Percentiles rank a stretch among this genome's conserved stretches.
Conservation (phyloP, 352 stramenopile species). For the Aphanomyces euteiches region DNA sequence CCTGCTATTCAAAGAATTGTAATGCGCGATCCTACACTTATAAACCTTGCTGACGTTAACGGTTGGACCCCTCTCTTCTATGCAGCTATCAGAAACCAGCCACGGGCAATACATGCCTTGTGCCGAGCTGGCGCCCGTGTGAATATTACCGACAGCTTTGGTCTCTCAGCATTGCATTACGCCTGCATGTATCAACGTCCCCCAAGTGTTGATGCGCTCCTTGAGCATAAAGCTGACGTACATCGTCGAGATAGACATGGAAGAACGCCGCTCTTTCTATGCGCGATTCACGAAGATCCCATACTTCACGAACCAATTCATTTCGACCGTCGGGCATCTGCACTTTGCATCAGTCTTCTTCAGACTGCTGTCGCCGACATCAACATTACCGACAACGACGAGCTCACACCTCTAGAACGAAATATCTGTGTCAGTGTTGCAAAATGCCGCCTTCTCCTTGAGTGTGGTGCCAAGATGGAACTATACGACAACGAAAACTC, state of each 20-base stretch:
- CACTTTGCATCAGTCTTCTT: constrained; percentile 1
- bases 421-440: constrained; percentile 7
- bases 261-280: constrained; percentile 6
- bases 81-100: background rate
- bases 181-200: constrained; percentile 9
- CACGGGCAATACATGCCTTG: background rate
- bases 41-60: background rate
- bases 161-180: constrained; percentile 1
- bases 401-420: constrained; percentile 1
- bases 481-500: constrained; percentile 3
- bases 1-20: background rate
- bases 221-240: background rate
- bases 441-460: background rate
- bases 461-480: background rate
- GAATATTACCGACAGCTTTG: background rate
- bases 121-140: background rate
- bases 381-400: constrained; percentile 2
- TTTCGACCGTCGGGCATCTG: background rate
- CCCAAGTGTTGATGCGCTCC: constrained; percentile 1
- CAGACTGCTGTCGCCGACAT: background rate
- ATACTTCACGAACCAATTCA: background rate
- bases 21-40: background rate
- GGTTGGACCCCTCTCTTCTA: constrained; percentile 13
- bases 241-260: background rate
- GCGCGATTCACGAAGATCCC: constrained; percentile 15